Base-by-base conservation (phyloP, 78 protist species). In the Fonticula alba region DNA sequence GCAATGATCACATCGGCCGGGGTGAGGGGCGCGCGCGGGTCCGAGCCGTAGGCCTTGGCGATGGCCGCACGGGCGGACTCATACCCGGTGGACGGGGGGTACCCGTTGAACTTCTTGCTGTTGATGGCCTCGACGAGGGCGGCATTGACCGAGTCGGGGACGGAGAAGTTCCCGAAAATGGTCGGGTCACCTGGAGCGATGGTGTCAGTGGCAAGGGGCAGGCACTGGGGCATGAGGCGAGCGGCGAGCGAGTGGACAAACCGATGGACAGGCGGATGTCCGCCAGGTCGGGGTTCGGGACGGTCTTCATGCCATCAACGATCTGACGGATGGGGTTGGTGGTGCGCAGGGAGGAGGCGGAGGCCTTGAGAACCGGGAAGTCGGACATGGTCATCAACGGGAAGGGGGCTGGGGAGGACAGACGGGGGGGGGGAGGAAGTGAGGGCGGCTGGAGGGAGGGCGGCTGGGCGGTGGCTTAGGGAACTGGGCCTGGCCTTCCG, bases 311-410 rank as follows among this genome's bases (percentile, higher is more conserved):
- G n/a, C 56, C 62, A 31, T 88, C 94, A 31, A 88, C 94, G 27
- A 83, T 54, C 17, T 52, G 56, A 50, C 94, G 80, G 70, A 87
- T 82, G 36, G 88, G 88, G 53, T 87, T 87, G 47, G 50, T 9
- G 19, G 86, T 81, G 33, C 64, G 56, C 35, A 47, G 50, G 22
- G 88, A 62, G 10, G 76, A 35, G 43, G 3, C 37, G 29, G 69
- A 71, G 26, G 68, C 26, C 17, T 3, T 13, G 29, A 52, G 41
- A 37, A n/a, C n/a, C n/a, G n/a, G n/a, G n/a, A n/a, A n/a, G n/a
- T n/a, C n/a, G n/a, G n/a, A n/a, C n/a, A n/a, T n/a, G n/a, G n/a
- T n/a, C n/a, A n/a, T n/a, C n/a, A n/a, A n/a, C n/a, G n/a, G n/a
- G n/a, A n/a, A n/a, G n/a, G n/a, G n/a, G n/a, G n/a, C n/a, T n/a